Evolutionary conservation across 345 rosid species (phyloP), one percentile per base, ranked within the genome.

Genomic region (Acer campestre): DNA sequence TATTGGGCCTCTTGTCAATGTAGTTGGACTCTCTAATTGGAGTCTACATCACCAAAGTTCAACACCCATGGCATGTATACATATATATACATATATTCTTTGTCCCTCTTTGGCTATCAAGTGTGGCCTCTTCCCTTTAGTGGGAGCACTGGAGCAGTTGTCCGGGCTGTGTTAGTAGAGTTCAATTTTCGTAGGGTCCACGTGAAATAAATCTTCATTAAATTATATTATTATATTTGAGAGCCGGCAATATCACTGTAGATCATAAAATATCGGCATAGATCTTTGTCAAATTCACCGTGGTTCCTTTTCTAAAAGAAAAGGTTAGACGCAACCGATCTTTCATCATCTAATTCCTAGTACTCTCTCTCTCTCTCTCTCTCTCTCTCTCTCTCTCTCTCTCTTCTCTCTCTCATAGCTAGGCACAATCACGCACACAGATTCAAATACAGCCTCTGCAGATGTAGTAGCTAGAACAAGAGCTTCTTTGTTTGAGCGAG

Each of bases 391-490:
- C n/a, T n/a, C n/a, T 31, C 6, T 17, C n/a, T n/a, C 46, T 53
- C 74, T 48, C 16, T 35, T 35, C 48, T n/a, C 70, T 40, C 49
- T 35, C 6, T 66, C 70, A 4, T 58, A 7, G n/a, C 22, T 20
- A 20, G 63, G 27, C 25, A 59, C 12, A 59, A 22, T 18, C 63
- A 35, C 67, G 16, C 76, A 38, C 35, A 31, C 27, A 74, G 7
- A 67, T 71, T 75, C 73, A 67, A 67, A 55, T 25, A 55, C 10
- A 66, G 58, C 42, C 56, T 22, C 38, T 38, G 17, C 46, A 42
- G 46, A 16, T 71, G 17, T 10, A 40, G 72, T 46, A 55, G 73
- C 59, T 42, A 73, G 58, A 76, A 40, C 66, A 31, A 51, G 38
- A 35, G 29, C 38, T 65, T 51, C 0, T 65, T 9, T 20, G 7